phyloP scores from a whole-genome alignment of 108 stramenopile genomes.

The Cylindrotheca fusiformis region DNA sequence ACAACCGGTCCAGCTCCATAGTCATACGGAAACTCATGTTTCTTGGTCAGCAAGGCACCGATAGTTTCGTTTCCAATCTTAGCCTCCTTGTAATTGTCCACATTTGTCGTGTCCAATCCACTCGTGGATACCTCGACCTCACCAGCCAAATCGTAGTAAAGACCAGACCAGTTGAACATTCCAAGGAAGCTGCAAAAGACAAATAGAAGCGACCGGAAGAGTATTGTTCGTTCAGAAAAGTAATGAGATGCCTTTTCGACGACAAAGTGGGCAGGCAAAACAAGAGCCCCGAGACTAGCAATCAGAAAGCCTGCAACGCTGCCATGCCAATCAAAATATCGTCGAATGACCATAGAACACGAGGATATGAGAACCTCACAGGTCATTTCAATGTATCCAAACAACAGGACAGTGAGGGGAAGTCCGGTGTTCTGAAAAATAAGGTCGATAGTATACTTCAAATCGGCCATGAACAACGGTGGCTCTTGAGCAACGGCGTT shows the following conservation, averaged over 20 bases:
- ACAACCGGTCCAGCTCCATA: conserved; percentile 41
- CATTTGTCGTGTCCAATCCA: neutral
- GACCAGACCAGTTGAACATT: conserved; percentile 47
- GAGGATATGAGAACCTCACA: conserved; percentile 69
- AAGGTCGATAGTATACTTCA: neutral
- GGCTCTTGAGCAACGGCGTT: neutral
- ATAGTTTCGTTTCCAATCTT: conserved; percentile 10
- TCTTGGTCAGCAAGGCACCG: conserved; percentile 5
- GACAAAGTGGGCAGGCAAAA: conserved; percentile 68
- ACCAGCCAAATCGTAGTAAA: conserved; percentile 25
- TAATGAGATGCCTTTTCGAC: conserved; percentile 54
- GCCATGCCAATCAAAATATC: conserved; percentile 66
- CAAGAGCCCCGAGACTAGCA: conserved; percentile 57
- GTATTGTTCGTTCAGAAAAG: conserved; percentile 52
- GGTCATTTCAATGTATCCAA: conserved; percentile 61
- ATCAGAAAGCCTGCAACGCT: conserved; percentile 59
- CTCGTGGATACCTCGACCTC: neutral
- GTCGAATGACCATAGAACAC: conserved; percentile 59
- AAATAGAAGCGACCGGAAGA: conserved; percentile 42
- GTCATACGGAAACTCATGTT: conserved; percentile 44
- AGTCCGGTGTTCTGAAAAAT: conserved; percentile 51
- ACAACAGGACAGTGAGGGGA: conserved; percentile 60
- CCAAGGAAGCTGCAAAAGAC: conserved; percentile 38
- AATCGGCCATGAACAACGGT: neutral
- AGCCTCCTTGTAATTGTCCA: conserved; percentile 3